Evolutionary conservation across 169 alveolate species (phyloP).

Genomic region (Cryptosporidium ubiquitum): DNA sequence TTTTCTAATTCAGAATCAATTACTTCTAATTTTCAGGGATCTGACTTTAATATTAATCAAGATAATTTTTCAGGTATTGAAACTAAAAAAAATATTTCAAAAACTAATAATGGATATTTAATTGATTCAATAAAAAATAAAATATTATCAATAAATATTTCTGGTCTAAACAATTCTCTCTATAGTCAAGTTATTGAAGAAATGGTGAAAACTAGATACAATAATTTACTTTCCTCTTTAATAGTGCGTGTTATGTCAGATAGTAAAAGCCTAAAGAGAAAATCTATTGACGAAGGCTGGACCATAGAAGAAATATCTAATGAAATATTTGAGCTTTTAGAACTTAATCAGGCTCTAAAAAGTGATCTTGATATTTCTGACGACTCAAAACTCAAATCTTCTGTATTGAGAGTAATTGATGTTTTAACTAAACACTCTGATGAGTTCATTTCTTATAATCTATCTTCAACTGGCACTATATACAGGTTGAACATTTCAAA

Average conservation of each 20-base stretch:
- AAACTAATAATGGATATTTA: background rate
- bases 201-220: constrained; percentile 46
- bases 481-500: constrained; percentile 27
- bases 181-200: constrained; percentile 59
- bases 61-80: background rate
- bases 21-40: background rate
- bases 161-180: constrained; percentile 23
- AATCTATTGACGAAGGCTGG: constrained; percentile 46
- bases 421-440: constrained; percentile 48
- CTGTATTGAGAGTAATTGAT: constrained; percentile 60
- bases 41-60: background rate
- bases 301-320: constrained; percentile 57
- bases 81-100: background rate
- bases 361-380: constrained; percentile 23
- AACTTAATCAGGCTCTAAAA: constrained; percentile 17
- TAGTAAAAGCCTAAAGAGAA: constrained; percentile 36
- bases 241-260: constrained; percentile 69
- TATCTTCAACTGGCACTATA: constrained; percentile 18
- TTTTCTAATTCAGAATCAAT: background rate
- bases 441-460: constrained; percentile 33
- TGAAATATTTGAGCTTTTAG: constrained; percentile 18
- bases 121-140: constrained; percentile 16
- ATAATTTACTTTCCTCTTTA: constrained; percentile 31
- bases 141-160: constrained; percentile 15
- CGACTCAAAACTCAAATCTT: constrained; percentile 30